Percentiles rank a stretch among this genome's conserved stretches.
These are phyloP conservation scores for Anthoceros angustus DNA, from an alignment of 225 moss, liverwort and hornwort genomes.

Conservation along the genomic window DNA sequence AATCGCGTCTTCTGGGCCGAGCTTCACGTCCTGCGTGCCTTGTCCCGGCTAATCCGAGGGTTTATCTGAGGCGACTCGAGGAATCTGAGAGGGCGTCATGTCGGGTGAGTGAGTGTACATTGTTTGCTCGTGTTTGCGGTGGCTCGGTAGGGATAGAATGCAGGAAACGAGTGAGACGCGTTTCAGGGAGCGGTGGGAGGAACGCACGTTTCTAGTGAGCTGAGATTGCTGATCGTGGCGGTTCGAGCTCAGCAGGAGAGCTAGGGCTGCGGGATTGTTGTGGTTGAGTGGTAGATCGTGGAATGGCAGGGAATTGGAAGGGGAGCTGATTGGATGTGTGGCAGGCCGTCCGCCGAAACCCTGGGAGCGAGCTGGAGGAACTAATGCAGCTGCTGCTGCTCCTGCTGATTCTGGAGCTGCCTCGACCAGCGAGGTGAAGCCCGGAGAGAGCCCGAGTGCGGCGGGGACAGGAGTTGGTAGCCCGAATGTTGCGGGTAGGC, in stretches of 20 bases:
- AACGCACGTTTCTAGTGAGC: background rate
- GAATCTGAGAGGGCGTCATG: too few relatives aligned
- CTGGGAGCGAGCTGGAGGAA: conserved; percentile 73
- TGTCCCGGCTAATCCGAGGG: too few relatives aligned
- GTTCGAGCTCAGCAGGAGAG: background rate
- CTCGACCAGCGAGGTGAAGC: conserved; percentile 25
- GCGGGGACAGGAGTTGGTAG: conserved; percentile 16
- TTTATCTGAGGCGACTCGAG: too few relatives aligned
- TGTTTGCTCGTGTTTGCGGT: conserved; percentile 33
- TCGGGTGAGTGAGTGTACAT: conserved; percentile 18
- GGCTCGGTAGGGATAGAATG: background rate
- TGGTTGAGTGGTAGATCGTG: background rate
- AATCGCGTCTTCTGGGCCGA: too few relatives aligned
- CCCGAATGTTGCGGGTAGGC: conserved; percentile 44
- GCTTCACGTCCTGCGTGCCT: too few relatives aligned
- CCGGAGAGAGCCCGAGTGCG: conserved; percentile 42
- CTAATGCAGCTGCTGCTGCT: conserved; percentile 52
- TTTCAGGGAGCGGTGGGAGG: too few relatives aligned
- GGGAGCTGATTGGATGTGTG: background rate
- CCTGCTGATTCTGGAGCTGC: conserved; percentile 41
- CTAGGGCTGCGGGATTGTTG: background rate
- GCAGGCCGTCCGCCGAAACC: conserved; percentile 88
- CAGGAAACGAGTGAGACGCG: background rate
- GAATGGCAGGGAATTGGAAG: background rate
- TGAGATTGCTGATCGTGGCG: too few relatives aligned